phyloP scores from a whole-genome alignment of 2,329 filamentous ascomycete genomes.

The Colletotrichum godetiae region DNA sequence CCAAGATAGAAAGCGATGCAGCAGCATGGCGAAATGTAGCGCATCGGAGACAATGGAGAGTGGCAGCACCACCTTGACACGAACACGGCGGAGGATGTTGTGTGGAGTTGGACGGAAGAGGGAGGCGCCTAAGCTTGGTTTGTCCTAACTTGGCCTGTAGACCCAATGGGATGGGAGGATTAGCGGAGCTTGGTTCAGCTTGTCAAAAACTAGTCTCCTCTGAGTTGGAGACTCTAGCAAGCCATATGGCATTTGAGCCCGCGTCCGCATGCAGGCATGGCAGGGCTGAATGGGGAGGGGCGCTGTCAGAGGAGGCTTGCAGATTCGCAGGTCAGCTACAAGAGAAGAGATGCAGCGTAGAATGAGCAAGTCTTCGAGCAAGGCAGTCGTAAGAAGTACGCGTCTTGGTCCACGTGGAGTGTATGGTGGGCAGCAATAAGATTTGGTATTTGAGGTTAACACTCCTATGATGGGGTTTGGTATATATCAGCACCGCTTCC shows the following conservation, averaged over 20 bases:
- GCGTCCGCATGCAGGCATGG: slow-evolving; percentile 8
- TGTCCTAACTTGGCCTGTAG: neutral
- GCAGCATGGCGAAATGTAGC: neutral
- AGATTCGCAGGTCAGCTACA: neutral
- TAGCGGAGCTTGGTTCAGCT: slow-evolving; percentile 14
- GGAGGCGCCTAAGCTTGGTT: slow-evolving; percentile 8
- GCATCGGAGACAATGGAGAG: neutral
- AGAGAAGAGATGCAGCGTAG: neutral
- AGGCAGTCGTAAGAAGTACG: too few species aligned
- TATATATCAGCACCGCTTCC: neutral
- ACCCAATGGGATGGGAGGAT: slow-evolving; percentile 6
- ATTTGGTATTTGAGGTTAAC: neutral
- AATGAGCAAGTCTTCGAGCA: neutral
- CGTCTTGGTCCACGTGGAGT: neutral
- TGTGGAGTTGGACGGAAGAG: slow-evolving; percentile 4
- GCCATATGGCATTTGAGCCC: slow-evolving; percentile 19
- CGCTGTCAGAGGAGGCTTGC: neutral
- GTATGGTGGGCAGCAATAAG: neutral
- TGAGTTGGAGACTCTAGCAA: slow-evolving; percentile 4
- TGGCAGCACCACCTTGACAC: neutral
- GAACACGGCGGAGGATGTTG: slow-evolving; percentile 4
- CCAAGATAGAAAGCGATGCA: neutral
- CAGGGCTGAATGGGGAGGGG: slow-evolving; percentile 12
- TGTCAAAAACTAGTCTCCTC: neutral
- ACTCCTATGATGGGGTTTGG: neutral